phyloP scores from a whole-genome alignment of 2,329 filamentous ascomycete species.

The Diaporthe sp. region DNA sequence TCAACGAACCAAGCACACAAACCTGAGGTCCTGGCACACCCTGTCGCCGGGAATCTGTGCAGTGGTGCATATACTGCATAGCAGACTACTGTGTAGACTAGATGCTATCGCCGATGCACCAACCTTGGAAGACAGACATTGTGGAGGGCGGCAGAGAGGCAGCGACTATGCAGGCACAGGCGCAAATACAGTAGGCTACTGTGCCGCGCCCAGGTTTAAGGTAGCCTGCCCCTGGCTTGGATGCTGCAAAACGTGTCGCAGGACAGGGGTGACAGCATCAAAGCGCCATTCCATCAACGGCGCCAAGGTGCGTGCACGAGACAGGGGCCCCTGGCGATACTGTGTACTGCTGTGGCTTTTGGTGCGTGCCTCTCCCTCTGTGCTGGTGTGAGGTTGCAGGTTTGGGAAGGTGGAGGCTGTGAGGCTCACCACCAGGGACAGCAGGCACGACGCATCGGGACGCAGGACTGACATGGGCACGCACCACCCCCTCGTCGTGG shows the following conservation, averaged over 20 bases:
- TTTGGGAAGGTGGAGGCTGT: not conserved
- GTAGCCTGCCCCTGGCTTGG: slow-evolving; percentile 22
- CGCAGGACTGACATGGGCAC: slow-evolving; percentile 13
- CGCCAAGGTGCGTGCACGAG: slow-evolving; percentile 6
- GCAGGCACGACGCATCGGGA: slow-evolving; percentile 24
- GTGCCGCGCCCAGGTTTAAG: slow-evolving; percentile 15
- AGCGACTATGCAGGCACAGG: not conserved
- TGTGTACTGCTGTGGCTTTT: not conserved
- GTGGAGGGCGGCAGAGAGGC: not conserved
- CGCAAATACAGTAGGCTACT: not conserved
- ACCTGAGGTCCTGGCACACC: slow-evolving; percentile 26
- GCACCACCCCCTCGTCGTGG: not conserved
- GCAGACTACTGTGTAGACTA: not conserved
- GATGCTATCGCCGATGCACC: not conserved
- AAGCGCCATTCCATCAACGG: slow-evolving; percentile 26
- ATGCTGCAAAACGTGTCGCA: slow-evolving; percentile 33
- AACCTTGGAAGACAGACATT: not conserved
- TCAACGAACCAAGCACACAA: slow-evolving; percentile 23
- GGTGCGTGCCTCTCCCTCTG: not conserved
- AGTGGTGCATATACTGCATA: not conserved
- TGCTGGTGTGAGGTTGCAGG: too few species aligned
- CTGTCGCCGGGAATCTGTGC: slow-evolving; percentile 22
- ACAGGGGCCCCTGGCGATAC: not conserved
- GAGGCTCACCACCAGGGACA: slow-evolving; percentile 20
- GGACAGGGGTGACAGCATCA: slow-evolving; percentile 25